phyloP scores from a whole-genome alignment of 768 basidiomycete genomes.

The Amanita thiersii region DNA sequence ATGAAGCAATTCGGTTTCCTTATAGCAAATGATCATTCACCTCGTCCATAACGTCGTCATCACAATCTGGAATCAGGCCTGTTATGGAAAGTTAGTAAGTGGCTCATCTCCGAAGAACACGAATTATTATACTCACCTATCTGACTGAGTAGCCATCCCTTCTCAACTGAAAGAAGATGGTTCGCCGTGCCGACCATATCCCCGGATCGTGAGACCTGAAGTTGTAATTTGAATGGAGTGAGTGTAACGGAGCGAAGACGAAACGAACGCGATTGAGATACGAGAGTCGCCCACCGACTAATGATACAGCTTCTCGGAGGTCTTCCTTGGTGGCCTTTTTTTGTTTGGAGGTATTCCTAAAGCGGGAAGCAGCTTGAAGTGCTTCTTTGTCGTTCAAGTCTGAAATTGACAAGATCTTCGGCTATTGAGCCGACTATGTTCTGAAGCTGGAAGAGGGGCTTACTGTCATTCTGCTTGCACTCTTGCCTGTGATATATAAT shows the following conservation, averaged over 20 bases:
- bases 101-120: neutral
- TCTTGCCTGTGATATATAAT: slow-evolving; percentile 40
- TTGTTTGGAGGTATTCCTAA: slow-evolving; percentile 37
- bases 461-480: slow-evolving; percentile 69
- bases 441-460: slow-evolving; percentile 10
- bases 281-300: slow-evolving; percentile 76
- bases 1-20: neutral
- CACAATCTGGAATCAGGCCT: slow-evolving; percentile 71
- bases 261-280: slow-evolving; percentile 52
- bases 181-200: slow-evolving; percentile 62
- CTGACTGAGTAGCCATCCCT: slow-evolving; percentile 71
- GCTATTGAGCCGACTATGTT: neutral
- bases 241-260: neutral
- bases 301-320: slow-evolving; percentile 39
- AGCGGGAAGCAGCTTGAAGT: slow-evolving; percentile 42
- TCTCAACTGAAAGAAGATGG: slow-evolving; percentile 62
- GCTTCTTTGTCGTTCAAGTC: slow-evolving; percentile 61
- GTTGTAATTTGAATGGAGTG: neutral
- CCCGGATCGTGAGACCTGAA: slow-evolving; percentile 43
- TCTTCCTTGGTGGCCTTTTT: slow-evolving; percentile 21
- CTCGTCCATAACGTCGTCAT: slow-evolving; percentile 89
- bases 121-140: slow-evolving; percentile 37
- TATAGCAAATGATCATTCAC: slow-evolving; percentile 27
- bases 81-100: neutral
- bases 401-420: slow-evolving; percentile 59